Conservation (phyloP, 2,329 filamentous ascomycete species). For the Xylariaceae sp. region DNA sequence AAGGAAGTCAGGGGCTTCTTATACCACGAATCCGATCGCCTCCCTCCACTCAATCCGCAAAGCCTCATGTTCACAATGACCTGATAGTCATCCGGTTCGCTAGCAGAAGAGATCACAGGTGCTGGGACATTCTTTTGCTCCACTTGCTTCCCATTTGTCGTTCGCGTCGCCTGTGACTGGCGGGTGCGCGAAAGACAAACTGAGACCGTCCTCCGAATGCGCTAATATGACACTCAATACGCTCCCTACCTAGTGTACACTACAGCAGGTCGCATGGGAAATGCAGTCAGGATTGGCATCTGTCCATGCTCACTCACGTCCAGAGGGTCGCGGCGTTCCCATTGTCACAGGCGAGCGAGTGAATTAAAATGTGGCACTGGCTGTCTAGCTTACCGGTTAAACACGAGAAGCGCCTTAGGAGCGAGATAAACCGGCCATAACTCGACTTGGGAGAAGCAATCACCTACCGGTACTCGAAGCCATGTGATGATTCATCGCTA, state of each 20-base stretch:
- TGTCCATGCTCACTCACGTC: conserved; percentile 4
- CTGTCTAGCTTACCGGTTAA: conserved; percentile 4
- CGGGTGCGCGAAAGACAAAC: neutral
- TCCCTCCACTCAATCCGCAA: conserved; percentile 2
- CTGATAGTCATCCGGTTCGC: conserved; percentile 3
- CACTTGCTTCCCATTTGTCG: conserved; percentile 14
- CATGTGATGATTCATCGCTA: conserved; percentile 3
- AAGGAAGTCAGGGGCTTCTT: conserved; percentile 12
- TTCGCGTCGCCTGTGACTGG: conserved; percentile 6
- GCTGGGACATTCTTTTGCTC: conserved; percentile 11
- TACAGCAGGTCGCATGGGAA: conserved; percentile 13
- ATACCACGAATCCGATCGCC: conserved; percentile 9
- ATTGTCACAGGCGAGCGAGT: neutral
- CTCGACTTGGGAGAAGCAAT: neutral
- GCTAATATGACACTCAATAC: conserved; percentile 9
- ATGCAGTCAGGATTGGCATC: conserved; percentile 14
- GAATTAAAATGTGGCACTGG: conserved; percentile 1
- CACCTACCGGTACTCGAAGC: conserved; percentile 1
- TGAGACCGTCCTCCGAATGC: conserved; percentile 9
- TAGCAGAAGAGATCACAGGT: conserved; percentile 6
- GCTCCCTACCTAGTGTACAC: neutral
- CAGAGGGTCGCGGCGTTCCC: conserved; percentile 5
- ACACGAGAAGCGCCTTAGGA: neutral
- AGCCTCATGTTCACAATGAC: conserved; percentile 11
- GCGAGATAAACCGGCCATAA: neutral